Evolutionary conservation across 2,329 filamentous ascomycete genomes (phyloP).

Genomic region (Neoarthrinium moseri): DNA sequence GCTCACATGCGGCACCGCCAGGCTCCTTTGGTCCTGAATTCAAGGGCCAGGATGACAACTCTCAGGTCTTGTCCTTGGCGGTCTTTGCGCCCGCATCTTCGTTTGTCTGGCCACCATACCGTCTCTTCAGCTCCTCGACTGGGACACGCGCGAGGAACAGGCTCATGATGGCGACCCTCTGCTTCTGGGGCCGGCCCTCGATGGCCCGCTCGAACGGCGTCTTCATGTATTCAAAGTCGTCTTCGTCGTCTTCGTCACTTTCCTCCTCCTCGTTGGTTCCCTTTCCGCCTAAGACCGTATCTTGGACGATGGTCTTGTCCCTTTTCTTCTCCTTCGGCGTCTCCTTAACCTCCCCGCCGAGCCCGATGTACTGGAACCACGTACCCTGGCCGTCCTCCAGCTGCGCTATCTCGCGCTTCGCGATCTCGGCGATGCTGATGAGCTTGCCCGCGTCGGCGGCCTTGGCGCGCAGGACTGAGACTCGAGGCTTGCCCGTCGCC

Average conservation of each 20-base stretch:
- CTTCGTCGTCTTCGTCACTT: slow-evolving; percentile 32
- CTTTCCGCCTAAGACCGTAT: slow-evolving; percentile 35
- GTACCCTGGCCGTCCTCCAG: slow-evolving; percentile 34
- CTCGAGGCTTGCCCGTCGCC: slow-evolving; percentile 24
- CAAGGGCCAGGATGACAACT: too few species aligned
- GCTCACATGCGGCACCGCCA: too few species aligned
- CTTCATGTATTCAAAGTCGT: slow-evolving; percentile 57
- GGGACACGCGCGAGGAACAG: slow-evolving; percentile 56
- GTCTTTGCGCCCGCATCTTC: too few species aligned
- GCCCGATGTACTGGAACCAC: slow-evolving; percentile 58
- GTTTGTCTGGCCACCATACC: slow-evolving; percentile 46
- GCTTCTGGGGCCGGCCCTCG: slow-evolving; percentile 41
- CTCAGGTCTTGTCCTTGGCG: background rate
- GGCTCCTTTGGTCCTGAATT: too few species aligned
- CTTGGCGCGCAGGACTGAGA: slow-evolving; percentile 49
- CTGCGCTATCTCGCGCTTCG: slow-evolving; percentile 53
- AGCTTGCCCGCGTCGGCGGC: slow-evolving; percentile 59
- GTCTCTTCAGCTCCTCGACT: slow-evolving; percentile 54
- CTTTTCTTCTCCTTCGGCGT: slow-evolving; percentile 23
- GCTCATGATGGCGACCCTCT: slow-evolving; percentile 54
- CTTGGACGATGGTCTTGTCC: slow-evolving; percentile 38
- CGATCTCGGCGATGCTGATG: slow-evolving; percentile 66
- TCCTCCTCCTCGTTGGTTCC: slow-evolving; percentile 35
- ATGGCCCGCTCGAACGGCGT: slow-evolving; percentile 56
- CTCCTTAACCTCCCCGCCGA: slow-evolving; percentile 44